Base-by-base conservation (phyloP, 2,329 filamentous ascomycete species). In the Cercospora beticola region DNA sequence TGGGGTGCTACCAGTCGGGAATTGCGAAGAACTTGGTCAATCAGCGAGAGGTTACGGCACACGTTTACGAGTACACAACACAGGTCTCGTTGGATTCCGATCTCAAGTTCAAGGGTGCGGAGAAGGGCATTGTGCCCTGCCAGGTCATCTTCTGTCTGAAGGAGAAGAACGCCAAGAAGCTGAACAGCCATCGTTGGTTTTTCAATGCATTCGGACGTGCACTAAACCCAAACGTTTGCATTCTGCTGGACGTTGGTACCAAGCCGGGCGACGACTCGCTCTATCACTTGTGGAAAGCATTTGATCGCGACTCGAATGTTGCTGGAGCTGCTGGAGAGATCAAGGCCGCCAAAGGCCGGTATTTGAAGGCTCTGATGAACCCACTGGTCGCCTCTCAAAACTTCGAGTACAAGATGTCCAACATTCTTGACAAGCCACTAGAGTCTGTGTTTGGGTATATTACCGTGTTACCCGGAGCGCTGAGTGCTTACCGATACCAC, bases 351-450 rank as follows among this genome's bases (percentile, higher is more conserved):
- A 97, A 97, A 79, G 95, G 95, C 7, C 92, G 90, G 73, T 89
- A 87, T 26, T 94, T 93, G 77, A 83, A 89, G 5, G 93, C 94
- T 71, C 85, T 99, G 16, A 83, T 99, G 57, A 99, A 99, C 76
- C 95, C 95, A 0, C 85, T 99, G 5, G 94, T 99, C 16, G 95
- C 95, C 0, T 97, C 93, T 57, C 95, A 99, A 76, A 99, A 99
- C 79, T 99, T 99, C 74, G 95, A 99, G 83, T 99, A 99, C 85
- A 99, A 99, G 81, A 97, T 99, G 93, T 97, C 93, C 49, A 99
- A 99, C 76, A 99, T 99, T 76, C 85, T 99, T 28, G 95, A 99
- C 79, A 99, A 99, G 80, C 95, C 95, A 0, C 84, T 99, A 2
- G 95, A 99, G 79, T 97, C 93, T 0, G 94, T 97, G 0, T 99